phyloP scores from a whole-genome alignment of 495 filamentous ascomycete genomes.

The Chaetomium tenue region DNA sequence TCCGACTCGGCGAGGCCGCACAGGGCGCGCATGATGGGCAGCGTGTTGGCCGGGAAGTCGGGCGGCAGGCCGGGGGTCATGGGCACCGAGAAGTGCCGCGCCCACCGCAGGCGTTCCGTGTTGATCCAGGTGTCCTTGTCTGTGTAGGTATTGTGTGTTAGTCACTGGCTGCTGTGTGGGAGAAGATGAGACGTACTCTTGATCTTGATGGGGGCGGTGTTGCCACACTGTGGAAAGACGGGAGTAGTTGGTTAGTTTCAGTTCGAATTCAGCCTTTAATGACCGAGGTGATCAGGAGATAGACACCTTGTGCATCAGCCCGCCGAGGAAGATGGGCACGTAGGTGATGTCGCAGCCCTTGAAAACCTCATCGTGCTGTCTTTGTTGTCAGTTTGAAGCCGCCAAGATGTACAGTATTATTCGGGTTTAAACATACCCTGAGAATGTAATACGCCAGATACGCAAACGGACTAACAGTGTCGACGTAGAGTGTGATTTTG shows the following conservation, averaged over 20 bases:
- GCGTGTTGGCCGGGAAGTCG: constrained; percentile 59
- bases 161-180: not conserved
- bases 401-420: too few species aligned
- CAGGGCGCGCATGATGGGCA: constrained; percentile 52
- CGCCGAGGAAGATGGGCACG: constrained; percentile 67
- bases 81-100: constrained; percentile 57
- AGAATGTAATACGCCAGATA: constrained; percentile 66
- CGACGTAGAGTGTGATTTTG: constrained; percentile 65
- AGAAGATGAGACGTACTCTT: constrained; percentile 53
- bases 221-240: constrained; percentile 45
- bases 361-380: constrained; percentile 62
- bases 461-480: constrained; percentile 69
- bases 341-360: constrained; percentile 58
- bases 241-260: not conserved
- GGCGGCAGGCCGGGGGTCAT: constrained; percentile 51
- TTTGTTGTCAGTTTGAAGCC: not conserved
- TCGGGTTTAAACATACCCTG: constrained; percentile 44
- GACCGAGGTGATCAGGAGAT: not conserved
- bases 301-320: constrained; percentile 58
- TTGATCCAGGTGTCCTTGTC: constrained; percentile 68
- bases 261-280: not conserved
- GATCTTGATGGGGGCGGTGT: constrained; percentile 62
- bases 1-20: constrained; percentile 36
- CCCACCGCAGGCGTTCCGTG: constrained; percentile 62
- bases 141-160: constrained; percentile 27